Evolutionary conservation across 495 filamentous ascomycete genomes (phyloP), one percentile per base, ranked within the genome.

Genomic region (Chaetomium tenue): DNA sequence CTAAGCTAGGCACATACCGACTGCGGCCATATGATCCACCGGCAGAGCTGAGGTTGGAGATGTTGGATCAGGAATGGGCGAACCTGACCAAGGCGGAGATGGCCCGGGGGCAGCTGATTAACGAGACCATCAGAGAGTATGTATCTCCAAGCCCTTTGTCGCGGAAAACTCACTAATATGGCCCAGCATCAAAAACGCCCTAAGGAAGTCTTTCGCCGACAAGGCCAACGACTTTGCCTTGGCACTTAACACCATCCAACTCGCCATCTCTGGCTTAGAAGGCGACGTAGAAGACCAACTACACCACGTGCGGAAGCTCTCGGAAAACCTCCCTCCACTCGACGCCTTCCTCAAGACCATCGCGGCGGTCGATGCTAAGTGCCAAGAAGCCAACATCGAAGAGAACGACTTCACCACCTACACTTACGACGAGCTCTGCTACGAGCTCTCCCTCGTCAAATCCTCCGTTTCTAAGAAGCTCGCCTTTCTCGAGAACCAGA

Each of bases 341-440:
- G 92, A 97, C 69, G 84, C 89, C 42, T 97, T 91, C 76, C 84
- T 98, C 23, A 84, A 89, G 62, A 88, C 88, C 63, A 93, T 98
- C 68, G 89, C 85, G 5, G 86, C 84, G 13, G 81, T 97, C 30
- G 92, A 95, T 69, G 83, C 85, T 68, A 91, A 96, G 76, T 98
- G 95, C 73, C 86, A 86, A 48, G 93, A 98, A 80, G 94, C 94
- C 51, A 98, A 98, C 74, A 96, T 97, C 52, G 94, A 98, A 75
- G 94, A 98, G 73, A 98, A 98, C 75, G 94, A 98, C 76, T 97
- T 93, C 77, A 98, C 94, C 6, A 97, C 93, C 3, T 97, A 97
- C 78, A 95, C 92, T 13, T 91, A 97, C 70, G 94, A 98, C 73
- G 94, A 98, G 74, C 84, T 98, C 22, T 87, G 86, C 52, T 98